Percentiles rank a stretch among this genome's conserved stretches.
These are phyloP conservation scores for Saturnispora halmiae DNA, from an alignment of 805 yeast genomes.

Conservation along the genomic window DNA sequence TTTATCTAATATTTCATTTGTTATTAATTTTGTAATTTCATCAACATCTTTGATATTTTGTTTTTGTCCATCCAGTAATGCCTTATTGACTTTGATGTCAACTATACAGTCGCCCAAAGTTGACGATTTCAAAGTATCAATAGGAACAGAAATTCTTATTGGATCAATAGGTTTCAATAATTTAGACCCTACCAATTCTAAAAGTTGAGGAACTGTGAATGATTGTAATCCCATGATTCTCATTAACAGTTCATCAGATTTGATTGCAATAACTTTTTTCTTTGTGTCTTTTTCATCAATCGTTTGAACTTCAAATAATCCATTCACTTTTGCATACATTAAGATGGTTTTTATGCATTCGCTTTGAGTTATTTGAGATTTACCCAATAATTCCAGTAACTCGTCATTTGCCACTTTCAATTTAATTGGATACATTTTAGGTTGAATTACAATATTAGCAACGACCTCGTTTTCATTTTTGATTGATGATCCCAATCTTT, in stretches of 20 bases:
- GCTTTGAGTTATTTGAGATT: conserved; percentile 72
- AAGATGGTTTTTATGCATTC: conserved; percentile 47
- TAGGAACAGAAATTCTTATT: conserved; percentile 61
- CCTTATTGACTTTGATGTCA: conserved; percentile 55
- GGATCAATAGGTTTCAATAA: conserved; percentile 76
- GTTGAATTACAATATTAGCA: conserved; percentile 69
- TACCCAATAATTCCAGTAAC: conserved; percentile 64
- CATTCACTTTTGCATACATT: conserved; percentile 30
- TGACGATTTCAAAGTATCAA: conserved; percentile 67
- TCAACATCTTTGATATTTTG: conserved; percentile 28
- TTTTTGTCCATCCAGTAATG: conserved; percentile 30
- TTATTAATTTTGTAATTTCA: conserved; percentile 35
- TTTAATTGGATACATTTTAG: conserved; percentile 64
- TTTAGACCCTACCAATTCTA: conserved; percentile 55
- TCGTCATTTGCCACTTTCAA: conserved; percentile 52
- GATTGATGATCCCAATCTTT: conserved; percentile 54
- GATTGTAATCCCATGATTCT: conserved; percentile 41
- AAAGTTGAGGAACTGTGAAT: conserved; percentile 61
- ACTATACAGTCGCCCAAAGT: conserved; percentile 73
- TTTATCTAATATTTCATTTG: conserved; percentile 36
- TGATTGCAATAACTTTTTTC: conserved; percentile 23
- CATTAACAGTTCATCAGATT: conserved; percentile 37
- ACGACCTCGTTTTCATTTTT: conserved; percentile 41
- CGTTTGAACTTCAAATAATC: conserved; percentile 28
- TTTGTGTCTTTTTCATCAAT: conserved; percentile 14